Evolutionary conservation across 441 rosid species (phyloP), one percentile per base, ranked within the genome.

Genomic region (Populus trichocarpa): DNA sequence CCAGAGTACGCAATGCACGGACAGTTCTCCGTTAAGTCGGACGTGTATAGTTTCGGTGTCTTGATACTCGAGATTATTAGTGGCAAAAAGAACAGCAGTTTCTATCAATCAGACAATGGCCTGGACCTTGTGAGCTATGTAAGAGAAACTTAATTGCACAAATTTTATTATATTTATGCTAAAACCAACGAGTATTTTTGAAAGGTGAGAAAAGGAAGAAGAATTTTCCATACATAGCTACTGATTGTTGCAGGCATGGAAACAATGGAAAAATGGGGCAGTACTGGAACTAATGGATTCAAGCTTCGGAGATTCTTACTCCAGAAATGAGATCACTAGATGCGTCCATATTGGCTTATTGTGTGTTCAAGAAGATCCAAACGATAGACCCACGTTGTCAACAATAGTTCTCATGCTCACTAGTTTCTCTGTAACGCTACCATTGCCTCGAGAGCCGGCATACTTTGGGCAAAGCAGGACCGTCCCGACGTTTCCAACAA

Each of bases 291-390:
- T 75, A 5, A 18, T 82, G 14, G 84, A 79, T 38, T 22, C 73
- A 2, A 5, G 33, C 1, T 1, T 28, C 23, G 26, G 23, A 67
- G 81, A 77, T 67, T 69, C 69, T 20, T 84, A 66, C 78, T 81
- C 85, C 64, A 82, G 80, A 79, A 83, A 76, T 75, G 89, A 91
- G 78, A 87, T 85, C 30, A 36, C 80, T 2, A 85, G 85, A 77
- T 87, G 91, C 85, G 83, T 91, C 32, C 89, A 91, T 4, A 74
- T 91, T 28, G 89, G 88, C 3, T 74, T 91, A 10, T 73, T 87
- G 65, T 89, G 93, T 50, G 90, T 87, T 71, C 88, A 89, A 66
- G 89, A 90, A 74, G 84, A 86, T 78, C 80, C 82, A 28, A 71
- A 75, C 0, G 67, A 76, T 16, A 87, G 89, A 72, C 93, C 90